These are phyloP conservation scores for Fusarium solani-melongenae DNA, from an alignment of 2,329 filamentous ascomycete genomes.

Conservation along the genomic window DNA sequence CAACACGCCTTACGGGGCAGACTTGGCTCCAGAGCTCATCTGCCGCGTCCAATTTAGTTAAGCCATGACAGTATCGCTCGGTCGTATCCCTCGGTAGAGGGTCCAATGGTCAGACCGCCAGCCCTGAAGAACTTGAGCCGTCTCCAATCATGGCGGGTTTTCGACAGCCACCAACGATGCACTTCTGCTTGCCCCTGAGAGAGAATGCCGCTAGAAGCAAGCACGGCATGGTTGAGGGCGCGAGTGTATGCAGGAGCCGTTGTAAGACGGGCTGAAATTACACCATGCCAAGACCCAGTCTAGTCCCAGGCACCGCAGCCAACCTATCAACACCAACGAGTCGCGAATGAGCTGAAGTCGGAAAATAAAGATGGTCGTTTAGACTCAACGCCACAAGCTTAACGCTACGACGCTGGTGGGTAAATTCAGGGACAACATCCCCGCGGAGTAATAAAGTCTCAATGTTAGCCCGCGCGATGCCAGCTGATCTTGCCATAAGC, in stretches of 20 bases:
- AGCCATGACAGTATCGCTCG: not conserved
- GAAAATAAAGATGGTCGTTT: slow-evolving; percentile 7
- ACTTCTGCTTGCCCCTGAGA: not conserved
- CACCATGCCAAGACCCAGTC: slow-evolving; percentile 3
- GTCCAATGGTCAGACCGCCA: not conserved
- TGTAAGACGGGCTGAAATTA: slow-evolving; percentile 15
- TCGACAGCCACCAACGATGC: not conserved
- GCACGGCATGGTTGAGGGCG: not conserved
- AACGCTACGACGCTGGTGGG: not conserved
- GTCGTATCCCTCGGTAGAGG: not conserved
- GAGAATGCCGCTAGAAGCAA: slow-evolving; percentile 1
- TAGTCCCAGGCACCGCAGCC: not conserved
- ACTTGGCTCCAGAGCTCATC: not conserved
- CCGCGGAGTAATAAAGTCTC: not conserved
- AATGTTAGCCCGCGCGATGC: not conserved
- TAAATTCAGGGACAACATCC: slow-evolving; percentile 5
- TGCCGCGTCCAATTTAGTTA: not conserved
- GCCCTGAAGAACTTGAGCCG: not conserved
- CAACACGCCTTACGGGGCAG: not conserved
- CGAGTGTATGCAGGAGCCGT: not conserved
- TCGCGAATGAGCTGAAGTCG: not conserved
- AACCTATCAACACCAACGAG: not conserved
- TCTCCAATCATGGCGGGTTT: not conserved
- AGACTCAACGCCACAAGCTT: slow-evolving; percentile 5
- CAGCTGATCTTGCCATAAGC: not conserved